phyloP scores from a whole-genome alignment of 306 rosid genomes.

The Rubus parviflorus region DNA sequence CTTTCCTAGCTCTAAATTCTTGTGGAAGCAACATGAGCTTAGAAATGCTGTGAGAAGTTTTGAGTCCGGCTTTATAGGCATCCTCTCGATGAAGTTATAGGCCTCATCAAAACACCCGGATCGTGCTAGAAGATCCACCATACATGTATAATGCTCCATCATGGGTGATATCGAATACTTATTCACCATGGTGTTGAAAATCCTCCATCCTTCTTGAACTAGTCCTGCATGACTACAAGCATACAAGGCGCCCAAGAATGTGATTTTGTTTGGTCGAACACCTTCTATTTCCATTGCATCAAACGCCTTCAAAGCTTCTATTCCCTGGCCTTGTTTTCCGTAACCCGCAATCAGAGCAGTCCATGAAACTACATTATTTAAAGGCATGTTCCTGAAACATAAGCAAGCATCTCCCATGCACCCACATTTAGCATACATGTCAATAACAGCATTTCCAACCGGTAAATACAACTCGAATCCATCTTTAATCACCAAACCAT shows the following conservation, averaged over 20 bases:
- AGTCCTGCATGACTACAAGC: constrained; percentile 43
- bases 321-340: constrained; percentile 31
- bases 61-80: constrained; percentile 33
- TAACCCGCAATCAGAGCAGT: constrained; percentile 32
- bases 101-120: constrained; percentile 30
- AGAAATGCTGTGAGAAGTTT: constrained; percentile 28
- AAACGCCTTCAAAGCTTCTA: constrained; percentile 31
- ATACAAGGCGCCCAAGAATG: constrained; percentile 30
- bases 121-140: constrained; percentile 37
- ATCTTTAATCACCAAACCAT: constrained; percentile 25
- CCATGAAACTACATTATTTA: constrained; percentile 35
- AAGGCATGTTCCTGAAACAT: constrained; percentile 26
- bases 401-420: constrained; percentile 17
- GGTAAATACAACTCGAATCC: constrained; percentile 31
- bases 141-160: constrained; percentile 43
- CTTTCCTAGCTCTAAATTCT: constrained; percentile 25
- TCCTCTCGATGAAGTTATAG: constrained; percentile 18
- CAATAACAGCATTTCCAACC: constrained; percentile 25
- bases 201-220: constrained; percentile 31
- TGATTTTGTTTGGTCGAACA: constrained; percentile 29
- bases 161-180: constrained; percentile 24
- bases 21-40: constrained; percentile 31
- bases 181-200: constrained; percentile 28
- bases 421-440: constrained; percentile 46
- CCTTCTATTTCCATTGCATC: constrained; percentile 34